Percentiles rank a stretch among this genome's conserved stretches.
phyloP scores from a whole-genome alignment of 441 rosid genomes.

The Pelargonium australe region DNA sequence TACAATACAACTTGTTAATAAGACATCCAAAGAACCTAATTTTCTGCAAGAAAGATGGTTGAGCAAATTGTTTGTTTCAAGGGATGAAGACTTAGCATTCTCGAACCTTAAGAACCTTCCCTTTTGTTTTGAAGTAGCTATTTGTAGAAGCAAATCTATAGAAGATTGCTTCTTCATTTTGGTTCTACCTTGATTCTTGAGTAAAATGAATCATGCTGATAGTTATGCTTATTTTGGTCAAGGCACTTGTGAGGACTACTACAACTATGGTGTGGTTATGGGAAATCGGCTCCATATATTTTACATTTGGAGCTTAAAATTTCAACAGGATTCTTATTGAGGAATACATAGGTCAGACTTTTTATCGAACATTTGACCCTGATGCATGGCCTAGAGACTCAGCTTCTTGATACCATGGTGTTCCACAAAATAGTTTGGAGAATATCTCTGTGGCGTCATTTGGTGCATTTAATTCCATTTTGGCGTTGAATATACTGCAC shows the following conservation, averaged over 20 bases:
- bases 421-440: neutral
- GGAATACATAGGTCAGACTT: slow-evolving; percentile 5
- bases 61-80: neutral
- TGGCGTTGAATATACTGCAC: neutral
- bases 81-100: neutral
- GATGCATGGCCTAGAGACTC: neutral
- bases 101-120: neutral
- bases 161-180: neutral
- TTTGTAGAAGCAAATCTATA: neutral
- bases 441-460: neutral
- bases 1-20: neutral
- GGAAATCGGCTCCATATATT: neutral
- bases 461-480: neutral
- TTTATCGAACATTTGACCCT: neutral
- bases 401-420: neutral
- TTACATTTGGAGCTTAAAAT: neutral
- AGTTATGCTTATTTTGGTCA: slow-evolving; percentile 8
- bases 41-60: neutral
- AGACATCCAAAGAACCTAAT: neutral
- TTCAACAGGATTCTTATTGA: neutral
- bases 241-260: slow-evolving; percentile 2
- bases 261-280: neutral
- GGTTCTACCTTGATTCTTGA: neutral
- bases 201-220: neutral
- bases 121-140: neutral